Evolutionary conservation across 1,284 basidiomycete genomes (phyloP), one percentile per base, ranked within the genome.

Genomic region (Pisolithus thermaeus): DNA sequence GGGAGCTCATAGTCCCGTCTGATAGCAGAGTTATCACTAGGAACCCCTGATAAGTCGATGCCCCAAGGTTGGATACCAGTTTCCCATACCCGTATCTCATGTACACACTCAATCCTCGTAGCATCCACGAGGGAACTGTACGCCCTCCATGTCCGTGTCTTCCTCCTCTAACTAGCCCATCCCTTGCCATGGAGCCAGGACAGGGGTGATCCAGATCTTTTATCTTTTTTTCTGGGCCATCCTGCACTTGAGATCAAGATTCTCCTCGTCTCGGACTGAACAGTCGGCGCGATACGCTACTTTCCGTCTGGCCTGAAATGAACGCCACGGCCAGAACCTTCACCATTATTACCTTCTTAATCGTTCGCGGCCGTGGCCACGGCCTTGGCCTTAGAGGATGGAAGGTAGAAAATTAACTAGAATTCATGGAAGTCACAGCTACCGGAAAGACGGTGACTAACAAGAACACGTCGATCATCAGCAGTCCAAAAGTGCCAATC

Each of bases 191-290:
- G 79, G 79, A 25, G 52, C 62, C 48, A 72, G 70, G 30, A 63
- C 62, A 16, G 62, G 87, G 36, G 35, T 56, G 25, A 61, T 84
- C 8, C 66, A 69, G 54, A 72, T 9, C 28, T 30, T 30, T 11
- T 74, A 77, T 50, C 75, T n/a, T 73, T 3, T 68, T 77, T 20
- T 76, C 81, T 22, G 86, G 87, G 0, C 61, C 87, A 35, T 64
- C 72, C 23, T 84, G 87, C 61, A 57, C 78, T 14, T 61, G 55
- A 2, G 62, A 67, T 11, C 66, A 66, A 43, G 86, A 88, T 60
- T 52, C 67, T 88, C 32, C 72, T 78, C 6, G 71, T 89, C 11
- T 74, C 77, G 43, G 87, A 90, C 58, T 86, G 88, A 3, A 81
- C 85, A 7, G 74, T 86, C 56, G 80, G 85, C 62, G 74, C 76